Percentiles rank a stretch among this genome's conserved stretches.
Evolutionary conservation across 495 filamentous ascomycete species (phyloP).

Genomic region (Tuber melanosporum): DNA sequence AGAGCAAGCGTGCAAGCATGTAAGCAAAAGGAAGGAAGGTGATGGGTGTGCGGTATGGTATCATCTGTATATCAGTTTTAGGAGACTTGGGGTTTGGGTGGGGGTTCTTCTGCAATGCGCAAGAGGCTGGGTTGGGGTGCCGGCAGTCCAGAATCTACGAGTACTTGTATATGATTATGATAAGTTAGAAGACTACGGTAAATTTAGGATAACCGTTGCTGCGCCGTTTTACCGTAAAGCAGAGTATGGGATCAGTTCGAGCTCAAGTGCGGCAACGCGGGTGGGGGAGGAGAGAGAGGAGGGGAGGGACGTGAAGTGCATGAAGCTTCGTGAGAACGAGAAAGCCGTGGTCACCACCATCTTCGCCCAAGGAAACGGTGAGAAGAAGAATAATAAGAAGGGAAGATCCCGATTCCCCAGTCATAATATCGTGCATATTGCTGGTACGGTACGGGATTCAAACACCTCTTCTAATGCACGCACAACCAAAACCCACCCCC

Average conservation of each 20-base stretch:
- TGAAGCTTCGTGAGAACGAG: neutral
- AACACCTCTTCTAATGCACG: neutral
- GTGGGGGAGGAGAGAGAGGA: neutral
- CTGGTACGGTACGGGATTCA: neutral
- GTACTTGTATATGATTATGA: too few species aligned
- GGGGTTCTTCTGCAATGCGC: neutral
- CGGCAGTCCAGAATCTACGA: neutral
- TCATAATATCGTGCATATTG: neutral
- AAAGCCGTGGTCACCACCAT: neutral
- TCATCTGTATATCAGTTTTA: neutral
- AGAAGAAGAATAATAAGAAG: neutral
- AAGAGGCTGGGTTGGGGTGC: neutral
- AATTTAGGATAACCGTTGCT: neutral
- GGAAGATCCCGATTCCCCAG: neutral
- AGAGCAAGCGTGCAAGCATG: neutral
- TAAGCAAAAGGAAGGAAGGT: neutral
- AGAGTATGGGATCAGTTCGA: neutral
- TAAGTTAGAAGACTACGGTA: neutral
- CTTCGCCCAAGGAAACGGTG: neutral
- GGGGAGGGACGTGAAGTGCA: neutral
- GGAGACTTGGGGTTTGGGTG: neutral
- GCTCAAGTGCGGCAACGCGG: neutral
- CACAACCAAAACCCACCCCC: neutral
- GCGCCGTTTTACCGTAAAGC: neutral
- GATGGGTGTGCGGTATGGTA: neutral